Conservation (phyloP, 129 eudicot species). For the Logfia minima region DNA sequence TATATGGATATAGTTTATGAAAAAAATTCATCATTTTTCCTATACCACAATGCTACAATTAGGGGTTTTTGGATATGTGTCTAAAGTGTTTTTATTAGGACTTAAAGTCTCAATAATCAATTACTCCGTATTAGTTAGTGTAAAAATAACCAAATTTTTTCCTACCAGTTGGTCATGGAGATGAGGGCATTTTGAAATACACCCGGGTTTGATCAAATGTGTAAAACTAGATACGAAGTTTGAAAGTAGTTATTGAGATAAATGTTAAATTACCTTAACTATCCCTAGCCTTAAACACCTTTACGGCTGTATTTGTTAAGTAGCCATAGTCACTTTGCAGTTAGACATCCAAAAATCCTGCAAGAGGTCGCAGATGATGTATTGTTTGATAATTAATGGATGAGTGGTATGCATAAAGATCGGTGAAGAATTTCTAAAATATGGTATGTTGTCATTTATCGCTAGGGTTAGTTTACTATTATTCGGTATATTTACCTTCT, state of each 20-base stretch:
- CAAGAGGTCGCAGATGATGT: background rate
- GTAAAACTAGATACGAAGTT: no score
- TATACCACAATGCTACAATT: background rate
- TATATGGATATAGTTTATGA: background rate
- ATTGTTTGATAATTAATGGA: background rate
- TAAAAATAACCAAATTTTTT: no score
- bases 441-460: background rate
- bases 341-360: background rate
- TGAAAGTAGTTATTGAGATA: background rate
- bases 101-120: no score
- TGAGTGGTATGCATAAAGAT: background rate
- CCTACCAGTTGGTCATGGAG: background rate
- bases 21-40: background rate
- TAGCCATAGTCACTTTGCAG: background rate
- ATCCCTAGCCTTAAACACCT: background rate
- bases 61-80: no score
- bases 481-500: no score
- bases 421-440: background rate
- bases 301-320: background rate
- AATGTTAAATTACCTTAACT: background rate
- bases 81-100: no score
- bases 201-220: background rate
- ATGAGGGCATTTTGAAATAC: background rate
- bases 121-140: no score
- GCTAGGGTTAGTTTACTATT: background rate